phyloP scores from a whole-genome alignment of 495 filamentous ascomycete genomes.

The Penicillium pancosmium region DNA sequence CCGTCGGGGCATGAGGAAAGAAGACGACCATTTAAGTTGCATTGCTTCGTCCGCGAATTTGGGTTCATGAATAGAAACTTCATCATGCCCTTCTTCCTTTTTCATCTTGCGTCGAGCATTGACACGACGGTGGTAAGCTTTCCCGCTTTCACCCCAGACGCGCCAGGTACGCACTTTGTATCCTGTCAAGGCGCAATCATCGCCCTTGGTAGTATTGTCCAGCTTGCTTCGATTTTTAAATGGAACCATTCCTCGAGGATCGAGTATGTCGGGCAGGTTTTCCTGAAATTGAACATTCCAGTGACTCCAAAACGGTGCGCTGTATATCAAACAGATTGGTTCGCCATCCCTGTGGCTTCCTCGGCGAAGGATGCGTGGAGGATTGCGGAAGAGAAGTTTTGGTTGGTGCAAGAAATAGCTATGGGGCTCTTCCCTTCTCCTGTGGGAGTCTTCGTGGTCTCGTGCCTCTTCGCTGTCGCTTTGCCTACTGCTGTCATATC shows the following conservation, averaged over 20 bases:
- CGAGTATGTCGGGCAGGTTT: constrained; percentile 11
- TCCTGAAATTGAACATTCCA: constrained; percentile 20
- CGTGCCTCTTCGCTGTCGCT: constrained; percentile 1
- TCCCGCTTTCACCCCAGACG: constrained; percentile 19
- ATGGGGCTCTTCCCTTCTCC: constrained; percentile 4
- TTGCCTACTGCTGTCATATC: constrained; percentile 9
- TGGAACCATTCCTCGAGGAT: constrained; percentile 20
- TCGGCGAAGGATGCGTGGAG: constrained; percentile 18
- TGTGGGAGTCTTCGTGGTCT: background rate
- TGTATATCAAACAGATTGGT: constrained; percentile 18
- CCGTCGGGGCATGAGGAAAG: constrained; percentile 7
- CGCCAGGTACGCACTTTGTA: constrained; percentile 23
- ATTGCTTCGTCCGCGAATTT: constrained; percentile 14
- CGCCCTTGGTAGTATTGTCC: constrained; percentile 11
- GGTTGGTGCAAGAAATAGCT: constrained; percentile 24
- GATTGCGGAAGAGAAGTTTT: constrained; percentile 10
- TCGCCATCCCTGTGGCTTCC: constrained; percentile 7
- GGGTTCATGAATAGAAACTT: background rate
- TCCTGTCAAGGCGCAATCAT: constrained; percentile 18
- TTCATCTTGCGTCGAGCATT: constrained; percentile 15
- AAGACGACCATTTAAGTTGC: constrained; percentile 13
- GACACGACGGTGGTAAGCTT: constrained; percentile 13
- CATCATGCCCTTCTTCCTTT: background rate
- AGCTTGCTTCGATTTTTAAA: constrained; percentile 19
- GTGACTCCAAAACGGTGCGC: constrained; percentile 11